Evolutionary conservation across 2,329 filamentous ascomycete species (phyloP).

Genomic region (Huntiella decipiens): DNA sequence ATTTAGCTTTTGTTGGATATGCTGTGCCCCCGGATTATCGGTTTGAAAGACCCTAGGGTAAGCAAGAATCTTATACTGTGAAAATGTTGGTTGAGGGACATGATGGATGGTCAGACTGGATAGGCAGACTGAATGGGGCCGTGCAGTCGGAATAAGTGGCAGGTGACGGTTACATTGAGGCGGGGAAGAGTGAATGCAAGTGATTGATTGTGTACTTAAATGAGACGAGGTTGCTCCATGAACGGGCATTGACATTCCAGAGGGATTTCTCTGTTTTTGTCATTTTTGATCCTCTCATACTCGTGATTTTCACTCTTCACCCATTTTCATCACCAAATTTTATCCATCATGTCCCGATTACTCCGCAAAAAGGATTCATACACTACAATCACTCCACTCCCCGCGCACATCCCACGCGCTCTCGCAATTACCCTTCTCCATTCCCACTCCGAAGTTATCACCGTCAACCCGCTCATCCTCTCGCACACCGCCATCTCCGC

Average conservation of each 20-base stretch:
- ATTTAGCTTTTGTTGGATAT: background rate
- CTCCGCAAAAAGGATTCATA: constrained; percentile 45
- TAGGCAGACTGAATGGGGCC: too few species aligned
- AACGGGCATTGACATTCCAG: too few species aligned
- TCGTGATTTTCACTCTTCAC: background rate
- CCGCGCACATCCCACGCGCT: constrained; percentile 49
- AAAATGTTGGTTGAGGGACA: too few species aligned
- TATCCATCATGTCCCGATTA: constrained; percentile 19
- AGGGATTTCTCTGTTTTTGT: background rate
- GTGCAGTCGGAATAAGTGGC: too few species aligned
- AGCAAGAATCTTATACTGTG: too few species aligned
- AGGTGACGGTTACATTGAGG: too few species aligned
- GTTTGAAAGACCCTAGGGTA: too few species aligned
- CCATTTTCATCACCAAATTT: background rate
- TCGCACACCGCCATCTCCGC: constrained; percentile 43
- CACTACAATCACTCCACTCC: constrained; percentile 52
- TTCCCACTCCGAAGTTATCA: constrained; percentile 51
- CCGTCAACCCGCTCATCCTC: constrained; percentile 49
- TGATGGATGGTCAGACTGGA: too few species aligned
- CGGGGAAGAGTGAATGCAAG: too few species aligned
- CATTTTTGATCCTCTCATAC: background rate
- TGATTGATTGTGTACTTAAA: too few species aligned
- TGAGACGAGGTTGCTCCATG: too few species aligned
- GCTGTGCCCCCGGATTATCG: too few species aligned
- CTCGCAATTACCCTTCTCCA: constrained; percentile 56